A percentile compares a stretch with the other conserved stretches of the same genome.
Conservation (phyloP, 768 basidiomycete species). For the Serendipita sp. region DNA sequence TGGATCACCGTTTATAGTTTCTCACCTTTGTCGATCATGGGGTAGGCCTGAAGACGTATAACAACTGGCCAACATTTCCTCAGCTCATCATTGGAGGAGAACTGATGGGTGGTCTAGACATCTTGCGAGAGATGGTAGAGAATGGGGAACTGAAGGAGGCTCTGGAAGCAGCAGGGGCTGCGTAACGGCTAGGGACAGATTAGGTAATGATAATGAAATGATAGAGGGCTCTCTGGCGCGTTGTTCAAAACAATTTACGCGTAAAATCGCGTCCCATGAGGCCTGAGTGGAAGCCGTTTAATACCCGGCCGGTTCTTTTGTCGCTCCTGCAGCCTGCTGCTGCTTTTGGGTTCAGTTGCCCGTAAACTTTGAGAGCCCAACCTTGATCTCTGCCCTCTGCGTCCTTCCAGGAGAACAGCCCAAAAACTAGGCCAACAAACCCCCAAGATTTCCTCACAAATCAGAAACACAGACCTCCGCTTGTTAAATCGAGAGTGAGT, state of each 20-base stretch:
- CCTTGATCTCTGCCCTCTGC: too few relatives aligned
- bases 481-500: conserved; percentile 5
- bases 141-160: conserved; percentile 57
- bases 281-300: too few relatives aligned
- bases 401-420: too few relatives aligned
- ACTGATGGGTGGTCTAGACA: conserved; percentile 87
- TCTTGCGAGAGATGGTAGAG: conserved; percentile 75
- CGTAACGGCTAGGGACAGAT: not conserved
- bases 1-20: not conserved
- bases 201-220: too few relatives aligned
- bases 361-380: too few relatives aligned
- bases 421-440: not conserved
- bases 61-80: conserved; percentile 84
- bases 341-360: too few relatives aligned
- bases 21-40: not conserved
- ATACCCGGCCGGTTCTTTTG: too few relatives aligned
- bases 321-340: too few relatives aligned
- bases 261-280: not conserved
- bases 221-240: not conserved
- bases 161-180: conserved; percentile 10
- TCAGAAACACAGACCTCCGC: conserved; percentile 5
- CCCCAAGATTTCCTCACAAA: conserved; percentile 1
- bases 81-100: conserved; percentile 81
- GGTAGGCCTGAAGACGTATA: conserved; percentile 43
- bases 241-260: not conserved